Evolutionary conservation across 1,284 basidiomycete genomes (phyloP).

Genomic region (Naganishia cerealis): DNA sequence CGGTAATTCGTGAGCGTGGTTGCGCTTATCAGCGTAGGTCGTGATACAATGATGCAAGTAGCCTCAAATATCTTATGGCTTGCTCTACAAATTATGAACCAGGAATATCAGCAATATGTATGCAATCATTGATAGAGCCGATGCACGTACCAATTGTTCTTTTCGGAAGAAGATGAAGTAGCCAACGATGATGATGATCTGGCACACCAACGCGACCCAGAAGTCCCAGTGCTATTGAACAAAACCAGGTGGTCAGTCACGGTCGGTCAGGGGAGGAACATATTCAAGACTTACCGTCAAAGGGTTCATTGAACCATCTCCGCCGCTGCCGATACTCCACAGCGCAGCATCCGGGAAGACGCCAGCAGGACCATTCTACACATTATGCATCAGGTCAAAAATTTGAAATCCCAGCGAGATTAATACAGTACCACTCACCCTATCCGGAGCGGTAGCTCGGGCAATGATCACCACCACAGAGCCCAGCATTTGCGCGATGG

Average conservation of each 20-base stretch:
- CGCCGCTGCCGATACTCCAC: constrained; percentile 72
- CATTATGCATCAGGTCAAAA: constrained; percentile 68
- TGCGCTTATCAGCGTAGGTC: constrained; percentile 3
- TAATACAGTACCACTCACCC: constrained; percentile 33
- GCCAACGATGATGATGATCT: constrained; percentile 75
- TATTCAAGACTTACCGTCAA: constrained; percentile 38
- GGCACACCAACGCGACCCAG: constrained; percentile 72
- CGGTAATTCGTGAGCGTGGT: constrained; percentile 25
- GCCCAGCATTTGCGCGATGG: constrained; percentile 68
- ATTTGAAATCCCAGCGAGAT: constrained; percentile 34
- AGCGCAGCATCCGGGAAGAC: constrained; percentile 89
- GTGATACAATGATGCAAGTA: constrained; percentile 13
- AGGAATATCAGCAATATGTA: background rate
- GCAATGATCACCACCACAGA: constrained; percentile 54
- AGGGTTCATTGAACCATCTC: constrained; percentile 46
- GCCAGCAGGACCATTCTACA: constrained; percentile 74
- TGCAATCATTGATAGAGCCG: background rate
- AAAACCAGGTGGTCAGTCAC: background rate
- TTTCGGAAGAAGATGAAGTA: constrained; percentile 83
- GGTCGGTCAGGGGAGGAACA: constrained; percentile 27
- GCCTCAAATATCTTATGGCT: constrained; percentile 40
- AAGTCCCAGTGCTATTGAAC: constrained; percentile 59
- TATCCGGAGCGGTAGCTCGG: constrained; percentile 52
- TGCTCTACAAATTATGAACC: constrained; percentile 35
- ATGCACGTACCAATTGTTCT: constrained; percentile 46